Base-by-base conservation (phyloP, 2,329 filamentous ascomycete species). In the Penicillium glabrum region DNA sequence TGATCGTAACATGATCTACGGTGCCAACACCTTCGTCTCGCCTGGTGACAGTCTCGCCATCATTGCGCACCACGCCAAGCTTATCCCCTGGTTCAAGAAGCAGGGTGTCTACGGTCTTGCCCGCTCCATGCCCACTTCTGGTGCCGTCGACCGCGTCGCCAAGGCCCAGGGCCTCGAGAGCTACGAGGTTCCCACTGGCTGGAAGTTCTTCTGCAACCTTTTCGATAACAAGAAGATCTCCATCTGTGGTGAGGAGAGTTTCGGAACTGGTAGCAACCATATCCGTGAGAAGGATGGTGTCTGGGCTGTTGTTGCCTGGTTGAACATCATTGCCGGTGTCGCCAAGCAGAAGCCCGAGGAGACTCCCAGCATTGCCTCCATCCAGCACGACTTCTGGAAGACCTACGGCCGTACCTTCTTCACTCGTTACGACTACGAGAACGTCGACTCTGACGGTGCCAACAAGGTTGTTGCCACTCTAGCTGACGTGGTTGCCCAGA, bases 1-100 rank as follows among this genome's bases (percentile, higher is more conserved):
- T 70, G 95, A 99, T 82, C 90, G 95, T 68, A 99, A 99, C 86
- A 99, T 99, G 95, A 99, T 99, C 73, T 99, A 99, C 79, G 95
- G 95, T 61, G 93, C 93, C 65, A 93, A 96, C 71, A 87, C 89
- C 45, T 99, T 99, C 72, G 95, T 99, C 60, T 98, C 93, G 8
- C 95, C 95, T 8, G 95, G 95, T 72, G 95, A 99, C 82, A 96
- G 91, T 70, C 83, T 99, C 69, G 95, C 95, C 71, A 99, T 99
- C 75, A 99, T 99, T 72, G 92, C 95, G 48, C 95, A 99, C 82
- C 89, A 99, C 75, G 92, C 95, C 66, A 86, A 96, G 69, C 86
- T 96, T 59, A 99, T 99, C 70, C 95, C 95, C 57, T 99, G 96
- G 82, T 99, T 99, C 86, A 89, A 93, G 83, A 93, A 95, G 81